phyloP scores from a whole-genome alignment of 129 eudicot genomes.

The Flaveria bidentis region DNA sequence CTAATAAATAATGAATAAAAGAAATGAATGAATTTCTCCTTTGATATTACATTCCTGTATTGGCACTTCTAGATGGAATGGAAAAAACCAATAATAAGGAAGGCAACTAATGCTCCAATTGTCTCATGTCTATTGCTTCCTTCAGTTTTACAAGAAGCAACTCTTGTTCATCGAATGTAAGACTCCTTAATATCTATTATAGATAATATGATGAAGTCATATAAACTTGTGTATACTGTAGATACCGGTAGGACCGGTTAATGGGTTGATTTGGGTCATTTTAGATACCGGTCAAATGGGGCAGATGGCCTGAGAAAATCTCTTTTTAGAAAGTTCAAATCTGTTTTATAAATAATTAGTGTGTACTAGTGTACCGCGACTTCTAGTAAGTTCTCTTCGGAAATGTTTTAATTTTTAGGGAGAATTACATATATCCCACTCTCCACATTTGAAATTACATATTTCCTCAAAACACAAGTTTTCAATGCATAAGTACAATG shows the following conservation, averaged over 20 bases:
- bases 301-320: no score
- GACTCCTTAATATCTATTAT: slow-evolving; percentile 53
- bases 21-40: slow-evolving; percentile 19
- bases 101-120: slow-evolving; percentile 11
- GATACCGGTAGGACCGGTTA: no score
- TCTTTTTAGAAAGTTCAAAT: no score
- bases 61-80: background rate
- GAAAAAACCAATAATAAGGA: background rate
- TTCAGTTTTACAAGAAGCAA: slow-evolving; percentile 51
- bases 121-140: slow-evolving; percentile 52
- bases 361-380: no score
- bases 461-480: no score
- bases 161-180: slow-evolving; percentile 64
- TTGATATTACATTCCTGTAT: background rate
- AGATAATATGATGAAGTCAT: slow-evolving; percentile 1
- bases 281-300: background rate
- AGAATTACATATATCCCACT: no score
- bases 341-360: no score
- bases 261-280: background rate
- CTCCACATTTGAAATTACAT: no score
- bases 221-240: background rate
- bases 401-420: no score
- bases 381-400: no score
- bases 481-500: no score
- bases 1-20: slow-evolving; percentile 8